phyloP scores from a whole-genome alignment of 306 rosid species.

The Pueraria montana region DNA sequence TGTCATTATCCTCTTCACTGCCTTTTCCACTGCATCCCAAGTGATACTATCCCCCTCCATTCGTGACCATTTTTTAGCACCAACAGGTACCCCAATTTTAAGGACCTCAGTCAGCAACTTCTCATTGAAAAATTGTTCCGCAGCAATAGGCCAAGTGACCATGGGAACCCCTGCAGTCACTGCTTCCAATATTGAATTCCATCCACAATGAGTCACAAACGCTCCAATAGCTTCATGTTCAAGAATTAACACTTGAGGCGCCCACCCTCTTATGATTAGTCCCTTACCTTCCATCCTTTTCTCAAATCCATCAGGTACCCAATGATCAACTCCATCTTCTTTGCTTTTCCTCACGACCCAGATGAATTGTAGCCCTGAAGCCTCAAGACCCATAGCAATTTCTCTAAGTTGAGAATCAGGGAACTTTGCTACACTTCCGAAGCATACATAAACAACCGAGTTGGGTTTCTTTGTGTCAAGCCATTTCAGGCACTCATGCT shows the following conservation, averaged over 20 bases:
- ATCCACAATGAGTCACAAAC: constrained; percentile 60
- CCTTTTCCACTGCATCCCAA: constrained; percentile 34
- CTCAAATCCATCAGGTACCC: constrained; percentile 60
- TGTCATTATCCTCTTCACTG: constrained; percentile 42
- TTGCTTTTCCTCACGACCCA: constrained; percentile 57
- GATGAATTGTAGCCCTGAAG: constrained; percentile 57
- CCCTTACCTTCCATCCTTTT: constrained; percentile 60
- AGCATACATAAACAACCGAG: constrained; percentile 68
- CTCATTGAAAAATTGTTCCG: constrained; percentile 60
- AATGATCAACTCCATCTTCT: constrained; percentile 37
- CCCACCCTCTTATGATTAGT: constrained; percentile 62
- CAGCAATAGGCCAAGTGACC: constrained; percentile 60
- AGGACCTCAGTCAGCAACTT: constrained; percentile 44
- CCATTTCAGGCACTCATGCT: constrained; percentile 51
- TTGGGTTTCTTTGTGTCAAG: constrained; percentile 41
- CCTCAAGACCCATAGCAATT: constrained; percentile 64
- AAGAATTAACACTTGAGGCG: constrained; percentile 56
- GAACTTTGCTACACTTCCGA: constrained; percentile 52
- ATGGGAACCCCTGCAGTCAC: constrained; percentile 55
- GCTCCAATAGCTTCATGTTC: constrained; percentile 56
- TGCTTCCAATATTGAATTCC: constrained; percentile 65
- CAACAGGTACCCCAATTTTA: constrained; percentile 42
- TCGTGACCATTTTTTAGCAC: constrained; percentile 6
- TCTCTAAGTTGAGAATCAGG: constrained; percentile 59
- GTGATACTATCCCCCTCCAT: neutral